Conservation (phyloP, 1,284 basidiomycete species). For the Puccinia novopanici region DNA sequence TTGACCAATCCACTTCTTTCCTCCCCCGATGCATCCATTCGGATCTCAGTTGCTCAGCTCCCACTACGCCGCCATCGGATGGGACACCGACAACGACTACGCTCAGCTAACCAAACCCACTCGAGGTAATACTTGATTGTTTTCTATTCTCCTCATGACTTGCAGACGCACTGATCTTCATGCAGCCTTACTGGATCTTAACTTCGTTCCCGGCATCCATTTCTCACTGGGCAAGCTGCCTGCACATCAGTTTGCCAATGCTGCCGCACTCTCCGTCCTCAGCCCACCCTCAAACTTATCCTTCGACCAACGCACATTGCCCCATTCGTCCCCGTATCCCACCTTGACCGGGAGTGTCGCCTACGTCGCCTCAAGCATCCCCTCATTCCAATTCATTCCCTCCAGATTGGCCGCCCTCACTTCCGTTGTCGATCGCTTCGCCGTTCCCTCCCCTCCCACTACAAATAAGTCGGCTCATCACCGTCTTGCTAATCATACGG, state of each 20-base stretch:
- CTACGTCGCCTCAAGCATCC: conserved; percentile 31
- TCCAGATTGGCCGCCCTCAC: conserved; percentile 34
- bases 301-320: conserved; percentile 6
- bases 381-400: conserved; percentile 38
- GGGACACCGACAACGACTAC: conserved; percentile 45
- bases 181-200: conserved; percentile 41
- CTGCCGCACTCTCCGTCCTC: conserved; percentile 44
- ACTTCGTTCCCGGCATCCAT: conserved; percentile 39
- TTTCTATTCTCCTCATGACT: background rate
- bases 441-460: conserved; percentile 24
- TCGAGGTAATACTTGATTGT: conserved; percentile 1
- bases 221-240: conserved; percentile 45
- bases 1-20: too few relatives aligned
- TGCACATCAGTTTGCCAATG: conserved; percentile 44
- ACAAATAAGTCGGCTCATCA: conserved; percentile 23
- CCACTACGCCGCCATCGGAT: conserved; percentile 36
- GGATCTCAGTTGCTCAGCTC: conserved; percentile 36
- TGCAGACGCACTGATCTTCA: background rate
- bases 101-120: conserved; percentile 46
- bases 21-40: conserved; percentile 37
- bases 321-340: conserved; percentile 26
- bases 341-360: conserved; percentile 43
- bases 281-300: conserved; percentile 36
- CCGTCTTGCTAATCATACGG: conserved; percentile 8
- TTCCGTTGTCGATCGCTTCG: conserved; percentile 39